phyloP scores from a whole-genome alignment of 306 rosid species.

The Dicorynia guianensis region DNA sequence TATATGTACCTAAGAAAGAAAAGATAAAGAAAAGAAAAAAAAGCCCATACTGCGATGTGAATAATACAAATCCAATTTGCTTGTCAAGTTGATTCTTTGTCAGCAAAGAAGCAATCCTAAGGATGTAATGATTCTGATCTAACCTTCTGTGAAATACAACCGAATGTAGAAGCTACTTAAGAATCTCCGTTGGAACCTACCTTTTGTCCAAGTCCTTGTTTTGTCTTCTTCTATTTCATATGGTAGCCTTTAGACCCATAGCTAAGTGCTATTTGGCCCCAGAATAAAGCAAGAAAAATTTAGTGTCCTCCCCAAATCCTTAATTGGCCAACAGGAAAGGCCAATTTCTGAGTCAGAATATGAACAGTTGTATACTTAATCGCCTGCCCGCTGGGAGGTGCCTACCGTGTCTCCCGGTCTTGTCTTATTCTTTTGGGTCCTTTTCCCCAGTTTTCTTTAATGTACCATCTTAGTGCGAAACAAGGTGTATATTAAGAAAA shows the following conservation, averaged over 20 bases:
- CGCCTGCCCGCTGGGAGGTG: slow-evolving; percentile 10
- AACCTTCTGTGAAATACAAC: neutral
- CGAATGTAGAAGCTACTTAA: neutral
- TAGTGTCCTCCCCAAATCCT: slow-evolving; percentile 14
- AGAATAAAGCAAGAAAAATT: slow-evolving; percentile 28
- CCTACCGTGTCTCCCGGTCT: neutral
- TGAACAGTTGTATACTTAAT: slow-evolving; percentile 16
- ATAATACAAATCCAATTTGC: too few species aligned
- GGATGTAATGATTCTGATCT: too few species aligned
- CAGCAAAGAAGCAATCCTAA: neutral
- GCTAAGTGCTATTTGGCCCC: neutral
- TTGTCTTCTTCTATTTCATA: neutral
- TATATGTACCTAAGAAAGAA: too few species aligned
- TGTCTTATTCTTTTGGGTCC: neutral
- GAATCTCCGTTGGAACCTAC: slow-evolving; percentile 12
- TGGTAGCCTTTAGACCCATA: slow-evolving; percentile 9
- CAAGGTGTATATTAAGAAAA: too few species aligned
- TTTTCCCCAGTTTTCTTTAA: neutral
- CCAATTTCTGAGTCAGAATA: slow-evolving; percentile 38
- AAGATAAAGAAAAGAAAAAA: too few species aligned
- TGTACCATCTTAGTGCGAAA: neutral
- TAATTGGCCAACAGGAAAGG: slow-evolving; percentile 32
- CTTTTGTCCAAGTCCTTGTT: neutral
- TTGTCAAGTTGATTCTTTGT: neutral
- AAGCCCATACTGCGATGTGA: too few species aligned